A percentile compares a stretch with the other conserved stretches of the same genome.
phyloP scores from a whole-genome alignment of 1,284 basidiomycete genomes.

The Naganishia cerealis region DNA sequence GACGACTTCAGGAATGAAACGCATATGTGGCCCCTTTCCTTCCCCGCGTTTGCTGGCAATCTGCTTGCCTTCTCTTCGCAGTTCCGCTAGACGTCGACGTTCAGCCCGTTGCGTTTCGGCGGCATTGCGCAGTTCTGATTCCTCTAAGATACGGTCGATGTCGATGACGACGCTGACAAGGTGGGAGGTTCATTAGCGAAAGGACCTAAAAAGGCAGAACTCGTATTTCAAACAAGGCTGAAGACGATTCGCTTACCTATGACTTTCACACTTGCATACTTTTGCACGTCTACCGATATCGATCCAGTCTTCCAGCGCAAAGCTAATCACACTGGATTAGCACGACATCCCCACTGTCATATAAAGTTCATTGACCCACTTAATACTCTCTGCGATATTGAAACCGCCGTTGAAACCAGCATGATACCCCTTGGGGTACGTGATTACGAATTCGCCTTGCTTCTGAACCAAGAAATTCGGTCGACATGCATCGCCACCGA shows the following conservation, averaged over 20 bases:
- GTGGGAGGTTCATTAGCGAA: background rate
- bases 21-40: slow-evolving; percentile 38
- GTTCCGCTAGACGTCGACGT: slow-evolving; percentile 38
- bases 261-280: slow-evolving; percentile 76
- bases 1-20: slow-evolving; percentile 9
- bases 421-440: slow-evolving; percentile 90
- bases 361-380: slow-evolving; percentile 49
- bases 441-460: slow-evolving; percentile 90
- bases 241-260: slow-evolving; percentile 63
- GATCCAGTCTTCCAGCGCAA: slow-evolving; percentile 92
- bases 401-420: slow-evolving; percentile 96
- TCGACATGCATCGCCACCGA: slow-evolving; percentile 75
- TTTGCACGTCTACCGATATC: slow-evolving; percentile 80
- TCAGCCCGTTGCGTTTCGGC: slow-evolving; percentile 28
- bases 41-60: slow-evolving; percentile 44
- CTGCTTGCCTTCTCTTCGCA: slow-evolving; percentile 60
- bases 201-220: background rate
- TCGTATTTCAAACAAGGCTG: background rate
- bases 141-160: slow-evolving; percentile 74
- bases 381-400: slow-evolving; percentile 97
- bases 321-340: slow-evolving; percentile 47
- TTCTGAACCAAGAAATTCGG: slow-evolving; percentile 89
- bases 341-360: background rate
- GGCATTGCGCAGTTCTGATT: slow-evolving; percentile 54
- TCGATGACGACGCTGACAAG: slow-evolving; percentile 79